Evolutionary conservation across 108 stramenopile species (phyloP), one percentile per base, ranked within the genome.

Genomic region (Hondaea fermentalgiana): DNA sequence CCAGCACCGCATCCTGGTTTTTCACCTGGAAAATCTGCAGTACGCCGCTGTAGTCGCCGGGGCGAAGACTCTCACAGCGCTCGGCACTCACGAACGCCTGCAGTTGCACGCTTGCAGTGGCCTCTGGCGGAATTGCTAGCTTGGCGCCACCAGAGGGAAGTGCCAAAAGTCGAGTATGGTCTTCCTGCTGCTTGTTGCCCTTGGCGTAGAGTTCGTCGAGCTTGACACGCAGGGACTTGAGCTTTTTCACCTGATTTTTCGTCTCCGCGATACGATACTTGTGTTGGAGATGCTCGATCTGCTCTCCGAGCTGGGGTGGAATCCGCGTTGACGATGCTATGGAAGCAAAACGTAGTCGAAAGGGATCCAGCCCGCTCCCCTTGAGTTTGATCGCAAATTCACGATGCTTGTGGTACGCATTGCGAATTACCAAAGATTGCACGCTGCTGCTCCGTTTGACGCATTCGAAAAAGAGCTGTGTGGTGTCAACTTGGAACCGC

Each of bases 211-310:
- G 23, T 16, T 47, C 76, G 23, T 83, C 23, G 10, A 83, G 76
- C 76, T 83, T 47, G 1, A 6, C 17, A 23, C 76, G 76, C n/a
- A 83, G 45, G 25, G 76, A 83, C 28, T 83, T 83, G 76, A 83
- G 76, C 76, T 83, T 83, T 35, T 83, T 83, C 49, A 83, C 76
- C 76, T 83, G 76, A 53, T 83, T 83, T 35, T 83, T 83, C 3
- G 76, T 83, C 28, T 83, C 76, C 16, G 76, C 76, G 76, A 83
- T 83, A 53, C 76, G 76, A 23, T 83, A 83, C 51, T 83, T 83
- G 28, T 83, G 76, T 23, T 83, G 76, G 4, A 83, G 76, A 83
- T 83, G 76, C 51, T 83, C 76, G 51, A 83, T 83, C 51, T 83
- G 49, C 25, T 83, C 76, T 8, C 76, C 76, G 51, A 83, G 49